Evolutionary conservation across 2,329 filamentous ascomycete species (phyloP), one percentile per base, ranked within the genome.

Genomic region (Fusarium lyarnte): DNA sequence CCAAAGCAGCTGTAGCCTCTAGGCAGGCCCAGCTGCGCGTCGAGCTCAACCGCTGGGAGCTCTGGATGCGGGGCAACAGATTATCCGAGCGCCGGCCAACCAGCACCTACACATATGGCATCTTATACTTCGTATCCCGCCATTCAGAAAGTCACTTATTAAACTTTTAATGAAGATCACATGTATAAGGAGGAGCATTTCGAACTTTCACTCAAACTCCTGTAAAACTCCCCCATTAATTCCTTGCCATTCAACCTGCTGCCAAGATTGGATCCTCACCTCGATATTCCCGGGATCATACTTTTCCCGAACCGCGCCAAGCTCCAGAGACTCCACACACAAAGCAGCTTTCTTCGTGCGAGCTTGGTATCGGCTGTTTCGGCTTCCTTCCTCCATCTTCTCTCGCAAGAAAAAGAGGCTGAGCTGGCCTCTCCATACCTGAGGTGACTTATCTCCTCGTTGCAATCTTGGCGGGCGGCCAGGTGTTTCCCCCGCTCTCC

Each of bases 11-110:
- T 74, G 69, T 73, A 74, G 70, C 73, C 74, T 75, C 77, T 75
- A 82, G 80, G 80, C 80, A 82, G 69, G 74, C 76, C 74, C 75
- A 81, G 80, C 80, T 82, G 80, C 80, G 80, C 80, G 80, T 82
- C 79, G 72, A 81, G 79, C 79, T 81, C 69, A 63, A 69, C 54
- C 62, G 63, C 41, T 60, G 21, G 59, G 59, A 77, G 76, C 76
- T 77, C 39, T 43, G 58, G 45, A 42, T 43, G 45, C 79, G 79
- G 79, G 66, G 25, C 33, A 69, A 72, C 5, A 65, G 57, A 77
- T 81, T 72, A 38, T 74, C 80, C 80, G 80, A 36, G 1, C 13
- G 9, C 76, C 74, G 75, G 21, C 9, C 31, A 23, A 49, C 23
- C 33, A 6, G 16, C 29, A 58, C 23, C 5, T 58, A 13, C 27